A percentile compares a stretch with the other conserved stretches of the same genome.
Evolutionary conservation across 2,329 filamentous ascomycete genomes (phyloP).

Genomic region (Diaporthe eres): DNA sequence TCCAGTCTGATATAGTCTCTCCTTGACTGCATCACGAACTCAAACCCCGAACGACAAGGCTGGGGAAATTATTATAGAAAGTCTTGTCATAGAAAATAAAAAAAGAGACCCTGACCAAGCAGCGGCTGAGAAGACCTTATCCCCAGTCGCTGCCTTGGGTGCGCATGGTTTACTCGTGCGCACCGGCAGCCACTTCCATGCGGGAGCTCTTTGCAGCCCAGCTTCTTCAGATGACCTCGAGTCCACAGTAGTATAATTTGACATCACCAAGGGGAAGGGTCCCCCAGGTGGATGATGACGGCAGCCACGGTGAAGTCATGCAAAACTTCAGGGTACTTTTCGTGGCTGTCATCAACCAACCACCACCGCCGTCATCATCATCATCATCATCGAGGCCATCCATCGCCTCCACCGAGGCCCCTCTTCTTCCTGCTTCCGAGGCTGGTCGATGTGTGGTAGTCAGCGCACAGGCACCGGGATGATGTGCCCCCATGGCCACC

Average conservation of each 20-base stretch:
- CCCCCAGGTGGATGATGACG: neutral
- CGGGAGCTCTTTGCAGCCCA: neutral
- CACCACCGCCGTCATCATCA: neutral
- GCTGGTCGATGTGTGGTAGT: neutral
- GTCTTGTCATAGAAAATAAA: neutral
- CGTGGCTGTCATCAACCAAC: neutral
- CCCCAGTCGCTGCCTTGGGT: neutral
- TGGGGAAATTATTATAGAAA: neutral
- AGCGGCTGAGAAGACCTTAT: neutral
- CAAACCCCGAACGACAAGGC: conserved; percentile 9
- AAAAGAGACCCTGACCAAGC: neutral
- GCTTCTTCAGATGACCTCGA: conserved; percentile 6
- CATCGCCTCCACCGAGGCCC: neutral
- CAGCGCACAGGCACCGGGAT: conserved; percentile 26
- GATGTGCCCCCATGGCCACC: neutral
- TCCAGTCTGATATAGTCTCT: conserved; percentile 8
- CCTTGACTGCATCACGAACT: conserved; percentile 1
- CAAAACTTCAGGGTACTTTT: neutral
- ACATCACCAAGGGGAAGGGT: neutral
- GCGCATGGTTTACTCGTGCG: neutral
- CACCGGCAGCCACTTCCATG: conserved; percentile 4
- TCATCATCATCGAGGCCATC: conserved; percentile 1
- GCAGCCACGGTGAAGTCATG: neutral
- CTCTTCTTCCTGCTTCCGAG: neutral
- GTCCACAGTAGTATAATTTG: neutral